Evolutionary conservation across 257 asterid species (phyloP).

Genomic region (Salvia miltiorrhiza): DNA sequence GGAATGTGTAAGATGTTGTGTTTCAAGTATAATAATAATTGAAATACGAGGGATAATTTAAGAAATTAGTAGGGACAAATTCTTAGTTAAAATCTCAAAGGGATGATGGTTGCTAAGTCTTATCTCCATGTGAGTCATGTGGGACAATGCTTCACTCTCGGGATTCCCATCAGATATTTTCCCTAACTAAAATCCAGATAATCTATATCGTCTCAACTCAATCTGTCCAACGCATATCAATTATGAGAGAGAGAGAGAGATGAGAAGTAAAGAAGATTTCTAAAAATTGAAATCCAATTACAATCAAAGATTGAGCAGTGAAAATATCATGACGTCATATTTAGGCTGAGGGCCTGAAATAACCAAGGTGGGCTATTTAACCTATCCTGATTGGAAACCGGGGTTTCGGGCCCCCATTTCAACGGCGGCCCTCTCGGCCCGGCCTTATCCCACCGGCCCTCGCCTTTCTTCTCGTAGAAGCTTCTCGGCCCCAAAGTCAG

Average conservation of each 20-base stretch:
- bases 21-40: too few species aligned
- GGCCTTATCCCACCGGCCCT: slow-evolving; percentile 34
- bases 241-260: background rate
- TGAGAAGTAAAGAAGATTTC: background rate
- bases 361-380: slow-evolving; percentile 69
- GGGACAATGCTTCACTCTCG: slow-evolving; percentile 34
- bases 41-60: too few species aligned
- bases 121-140: slow-evolving; percentile 33
- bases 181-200: slow-evolving; percentile 13
- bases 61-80: too few species aligned
- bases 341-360: slow-evolving; percentile 68
- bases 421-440: slow-evolving; percentile 32
- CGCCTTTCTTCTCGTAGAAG: slow-evolving; percentile 31
- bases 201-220: slow-evolving; percentile 20
- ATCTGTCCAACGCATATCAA: slow-evolving; percentile 3
- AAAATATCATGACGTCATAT: slow-evolving; percentile 46
- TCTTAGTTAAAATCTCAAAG: too few species aligned
- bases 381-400: slow-evolving; percentile 44
- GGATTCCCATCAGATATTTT: slow-evolving; percentile 37
- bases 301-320: background rate
- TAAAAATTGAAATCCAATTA: background rate
- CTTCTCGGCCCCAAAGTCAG: slow-evolving; percentile 75
- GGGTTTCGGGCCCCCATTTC: slow-evolving; percentile 54
- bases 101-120: slow-evolving; percentile 12
- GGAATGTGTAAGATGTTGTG: too few species aligned